Conservation (phyloP, 139 green algal genomes). For the Marvania coccoides region DNA sequence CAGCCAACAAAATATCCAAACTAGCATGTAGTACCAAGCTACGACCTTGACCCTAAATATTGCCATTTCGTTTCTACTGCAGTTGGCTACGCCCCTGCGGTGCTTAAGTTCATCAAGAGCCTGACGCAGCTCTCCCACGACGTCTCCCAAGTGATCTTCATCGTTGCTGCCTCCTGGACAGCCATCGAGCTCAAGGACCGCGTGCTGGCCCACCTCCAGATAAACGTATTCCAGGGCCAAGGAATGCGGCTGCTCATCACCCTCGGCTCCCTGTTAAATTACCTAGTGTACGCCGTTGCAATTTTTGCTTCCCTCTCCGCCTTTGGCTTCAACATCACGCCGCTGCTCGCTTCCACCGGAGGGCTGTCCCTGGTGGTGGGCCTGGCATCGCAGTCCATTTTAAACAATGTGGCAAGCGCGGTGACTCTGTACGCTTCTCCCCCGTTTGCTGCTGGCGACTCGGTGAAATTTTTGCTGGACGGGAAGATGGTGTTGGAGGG, state of each 20-base stretch:
- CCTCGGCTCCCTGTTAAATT: not conserved
- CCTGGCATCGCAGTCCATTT: constrained; percentile 9
- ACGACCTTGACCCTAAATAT: not conserved
- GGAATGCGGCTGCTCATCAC: not conserved
- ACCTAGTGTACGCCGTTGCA: not conserved
- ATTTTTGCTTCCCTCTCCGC: not conserved
- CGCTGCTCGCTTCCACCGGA: constrained; percentile 17
- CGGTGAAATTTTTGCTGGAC: constrained; percentile 1
- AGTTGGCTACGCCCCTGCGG: not conserved
- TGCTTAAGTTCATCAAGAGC: not conserved
- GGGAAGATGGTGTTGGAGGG: not conserved
- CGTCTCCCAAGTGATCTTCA: constrained; percentile 9
- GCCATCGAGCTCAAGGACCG: constrained; percentile 10
- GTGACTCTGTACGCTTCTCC: constrained; percentile 6
- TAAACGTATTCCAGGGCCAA: not conserved
- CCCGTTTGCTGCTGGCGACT: constrained; percentile 17
- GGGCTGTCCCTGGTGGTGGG: constrained; percentile 14
- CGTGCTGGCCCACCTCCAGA: not conserved
- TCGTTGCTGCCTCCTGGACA: constrained; percentile 6
- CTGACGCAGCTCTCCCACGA: constrained; percentile 11
- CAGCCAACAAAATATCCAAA: not conserved
- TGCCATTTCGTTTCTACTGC: not conserved
- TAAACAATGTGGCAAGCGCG: constrained; percentile 7
- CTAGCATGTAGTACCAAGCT: too few species aligned
- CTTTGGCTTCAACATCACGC: constrained; percentile 16